Percentiles rank a stretch among this genome's conserved stretches.
phyloP scores from a whole-genome alignment of 1,284 basidiomycete species.

The Puccinia polysora region DNA sequence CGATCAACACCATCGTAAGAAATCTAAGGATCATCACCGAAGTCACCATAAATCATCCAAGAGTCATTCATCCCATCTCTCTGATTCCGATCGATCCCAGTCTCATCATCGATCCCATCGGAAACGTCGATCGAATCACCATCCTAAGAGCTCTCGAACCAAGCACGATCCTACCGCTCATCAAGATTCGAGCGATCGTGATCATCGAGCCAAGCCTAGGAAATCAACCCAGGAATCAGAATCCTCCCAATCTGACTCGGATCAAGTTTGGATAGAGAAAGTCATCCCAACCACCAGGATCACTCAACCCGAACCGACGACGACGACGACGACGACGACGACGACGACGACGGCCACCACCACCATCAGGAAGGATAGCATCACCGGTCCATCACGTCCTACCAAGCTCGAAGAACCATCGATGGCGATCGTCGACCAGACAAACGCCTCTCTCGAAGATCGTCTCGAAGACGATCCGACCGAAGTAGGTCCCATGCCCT shows the following conservation, averaged over 20 bases:
- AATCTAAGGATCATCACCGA: slow-evolving; percentile 7
- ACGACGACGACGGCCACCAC: background rate
- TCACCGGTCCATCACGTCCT: slow-evolving; percentile 1
- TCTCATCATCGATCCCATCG: background rate
- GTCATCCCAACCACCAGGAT: background rate
- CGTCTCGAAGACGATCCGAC: slow-evolving; percentile 1
- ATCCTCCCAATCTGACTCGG: background rate
- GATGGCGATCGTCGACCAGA: background rate
- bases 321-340: background rate
- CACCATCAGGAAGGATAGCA: background rate
- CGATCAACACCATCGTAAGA: background rate
- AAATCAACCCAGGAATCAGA: no score
- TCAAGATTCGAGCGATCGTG: no score
- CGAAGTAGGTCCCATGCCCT: slow-evolving; percentile 45
- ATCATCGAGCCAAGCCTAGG: no score
- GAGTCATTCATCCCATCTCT: slow-evolving; percentile 1
- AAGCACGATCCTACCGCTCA: no score
- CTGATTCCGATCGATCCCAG: slow-evolving; percentile 1
- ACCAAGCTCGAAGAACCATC: background rate
- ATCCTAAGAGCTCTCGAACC: no score
- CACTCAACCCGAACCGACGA: background rate
- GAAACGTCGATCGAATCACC: background rate
- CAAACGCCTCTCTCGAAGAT: background rate
- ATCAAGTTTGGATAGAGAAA: slow-evolving; percentile 1
- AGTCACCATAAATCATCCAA: no score